Evolutionary conservation across 2,329 filamentous ascomycete genomes (phyloP).

Genomic region (Talaromyces sp.): DNA sequence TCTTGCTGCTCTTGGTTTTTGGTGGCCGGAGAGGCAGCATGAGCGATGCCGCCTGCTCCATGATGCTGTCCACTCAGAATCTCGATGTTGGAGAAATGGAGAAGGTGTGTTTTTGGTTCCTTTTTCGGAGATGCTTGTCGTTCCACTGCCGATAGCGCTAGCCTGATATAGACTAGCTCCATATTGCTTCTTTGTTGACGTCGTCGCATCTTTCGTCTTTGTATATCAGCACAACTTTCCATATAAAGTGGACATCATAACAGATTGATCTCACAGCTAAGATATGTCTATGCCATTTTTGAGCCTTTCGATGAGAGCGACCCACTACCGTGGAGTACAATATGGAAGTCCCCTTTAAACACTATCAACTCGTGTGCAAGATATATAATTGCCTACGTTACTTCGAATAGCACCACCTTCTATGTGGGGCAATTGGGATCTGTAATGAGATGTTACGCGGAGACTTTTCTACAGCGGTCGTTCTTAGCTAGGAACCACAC

Average conservation of each 20-base stretch:
- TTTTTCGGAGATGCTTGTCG: slow-evolving; percentile 4
- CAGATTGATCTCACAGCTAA: no score
- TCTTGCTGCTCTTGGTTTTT: slow-evolving; percentile 45
- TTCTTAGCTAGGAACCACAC: not conserved
- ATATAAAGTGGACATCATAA: not conserved
- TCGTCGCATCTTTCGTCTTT: not conserved
- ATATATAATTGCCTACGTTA: not conserved
- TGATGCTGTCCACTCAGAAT: not conserved
- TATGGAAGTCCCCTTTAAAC: no score
- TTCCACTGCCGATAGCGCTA: not conserved
- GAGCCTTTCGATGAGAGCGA: not conserved
- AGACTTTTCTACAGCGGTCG: no score
- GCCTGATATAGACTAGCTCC: not conserved
- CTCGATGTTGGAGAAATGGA: not conserved
- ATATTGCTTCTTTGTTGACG: not conserved
- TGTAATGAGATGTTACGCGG: no score
- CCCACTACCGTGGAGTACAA: not conserved
- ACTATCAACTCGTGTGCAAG: no score
- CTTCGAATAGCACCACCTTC: no score
- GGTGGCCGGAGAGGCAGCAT: slow-evolving; percentile 62
- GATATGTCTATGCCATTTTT: no score
- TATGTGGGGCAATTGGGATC: no score
- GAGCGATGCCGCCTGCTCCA: slow-evolving; percentile 36
- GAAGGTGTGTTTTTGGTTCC: not conserved
- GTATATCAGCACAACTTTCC: not conserved